Base-by-base conservation (phyloP, 2,329 filamentous ascomycete species). In the Lachnellula subtilissima region DNA sequence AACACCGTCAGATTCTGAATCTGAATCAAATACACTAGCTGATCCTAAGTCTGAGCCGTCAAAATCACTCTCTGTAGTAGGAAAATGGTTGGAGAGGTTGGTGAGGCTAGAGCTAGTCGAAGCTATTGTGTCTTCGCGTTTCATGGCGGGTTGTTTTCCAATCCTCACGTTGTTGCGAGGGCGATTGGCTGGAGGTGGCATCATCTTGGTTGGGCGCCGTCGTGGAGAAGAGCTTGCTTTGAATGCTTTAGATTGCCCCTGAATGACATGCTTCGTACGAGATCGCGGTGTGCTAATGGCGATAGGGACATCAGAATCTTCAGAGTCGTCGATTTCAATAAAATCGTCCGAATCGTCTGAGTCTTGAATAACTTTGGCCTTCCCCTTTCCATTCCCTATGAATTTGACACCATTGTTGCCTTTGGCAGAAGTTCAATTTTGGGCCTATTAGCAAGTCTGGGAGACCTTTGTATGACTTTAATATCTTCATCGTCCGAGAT, bases 401-500 rank as follows among this genome's bases (percentile, higher is more conserved):
- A 64, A 67, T 2, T 56, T 62, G 17, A 67, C 55, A n/a, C 54
- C 39, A 52, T 68, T 69, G 2, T 60, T 59, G 39, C 63, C 62
- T 50, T 59, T 60, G 2, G 67, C 40, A 46, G 56, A 57, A 69
- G 62, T 28, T 64, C 61, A 52, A 67, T 56, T 59, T 70, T 59
- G 42, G 61, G 57, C 48, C 55, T 63, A 48, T 61, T 67, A 8
- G 48, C 43, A 15, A 45, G 42, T 12, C 19, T 48, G 23, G 58
- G 43, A 28, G 47, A 54, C 36, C 52, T 15, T 12, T 53, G 43
- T 15, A 17, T 9, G 28, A 56, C 50, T 5, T 48, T 47, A 2
- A 51, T 61, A n/a, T 68, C 61, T 1, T 72, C 70, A n/a, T 72
- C 70, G 11, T 72, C 70, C 22, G 57, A 37, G 53, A 56, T 54